A percentile compares a stretch with the other conserved stretches of the same genome.
These are phyloP conservation scores for Uncinocarpus reesii DNA, from an alignment of 2,329 filamentous ascomycete species.

Conservation along the genomic window DNA sequence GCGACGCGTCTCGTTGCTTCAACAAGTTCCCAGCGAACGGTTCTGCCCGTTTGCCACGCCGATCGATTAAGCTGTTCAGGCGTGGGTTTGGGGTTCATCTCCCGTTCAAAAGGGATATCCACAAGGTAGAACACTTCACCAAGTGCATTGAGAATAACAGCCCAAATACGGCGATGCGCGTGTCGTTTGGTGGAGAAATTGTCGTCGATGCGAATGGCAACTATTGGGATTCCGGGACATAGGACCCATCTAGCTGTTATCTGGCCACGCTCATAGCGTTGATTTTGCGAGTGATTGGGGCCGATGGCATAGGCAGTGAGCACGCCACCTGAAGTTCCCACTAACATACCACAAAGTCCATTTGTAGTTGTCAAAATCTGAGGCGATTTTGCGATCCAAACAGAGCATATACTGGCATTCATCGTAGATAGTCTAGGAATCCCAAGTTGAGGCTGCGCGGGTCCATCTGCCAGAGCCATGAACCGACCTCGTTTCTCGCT, in stretches of 20 bases:
- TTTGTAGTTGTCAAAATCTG: conserved; percentile 61
- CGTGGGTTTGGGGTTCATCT: conserved; percentile 38
- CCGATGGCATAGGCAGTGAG: conserved; percentile 73
- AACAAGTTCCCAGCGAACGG: conserved; percentile 68
- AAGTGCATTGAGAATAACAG: conserved; percentile 84
- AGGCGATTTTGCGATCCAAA: conserved; percentile 83
- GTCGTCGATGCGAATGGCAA: conserved; percentile 74
- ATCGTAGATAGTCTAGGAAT: conserved; percentile 65
- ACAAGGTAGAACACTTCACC: conserved; percentile 83
- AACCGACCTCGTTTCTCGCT: conserved; percentile 70
- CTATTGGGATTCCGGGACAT: conserved; percentile 84
- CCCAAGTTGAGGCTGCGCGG: conserved; percentile 55
- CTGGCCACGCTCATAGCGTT: conserved; percentile 60
- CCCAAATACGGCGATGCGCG: conserved; percentile 65
- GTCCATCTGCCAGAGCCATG: conserved; percentile 51
- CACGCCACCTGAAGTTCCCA: conserved; percentile 72
- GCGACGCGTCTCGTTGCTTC: conserved; percentile 66
- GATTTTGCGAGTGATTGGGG: conserved; percentile 47
- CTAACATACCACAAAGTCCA: conserved; percentile 69
- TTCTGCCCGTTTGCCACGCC: conserved; percentile 72
- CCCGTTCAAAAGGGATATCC: conserved; percentile 52
- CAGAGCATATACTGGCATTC: conserved; percentile 60
- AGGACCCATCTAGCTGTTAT: conserved; percentile 82
- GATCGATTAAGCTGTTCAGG: conserved; percentile 49
- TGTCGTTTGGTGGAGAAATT: conserved; percentile 63